phyloP scores from a whole-genome alignment of 2,329 filamentous ascomycete species.

The Talaromyces piceae region DNA sequence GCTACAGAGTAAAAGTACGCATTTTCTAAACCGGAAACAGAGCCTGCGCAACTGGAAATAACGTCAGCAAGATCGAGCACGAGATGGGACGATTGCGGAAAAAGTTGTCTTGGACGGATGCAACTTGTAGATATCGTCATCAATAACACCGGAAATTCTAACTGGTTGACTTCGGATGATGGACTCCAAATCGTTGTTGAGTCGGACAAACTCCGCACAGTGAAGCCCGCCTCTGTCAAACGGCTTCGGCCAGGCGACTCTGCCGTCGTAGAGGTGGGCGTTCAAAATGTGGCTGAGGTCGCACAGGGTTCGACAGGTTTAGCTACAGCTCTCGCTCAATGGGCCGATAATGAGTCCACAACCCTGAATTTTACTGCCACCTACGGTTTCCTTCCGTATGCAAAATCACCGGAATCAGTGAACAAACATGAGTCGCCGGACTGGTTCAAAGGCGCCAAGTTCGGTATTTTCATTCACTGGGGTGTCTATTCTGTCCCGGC shows the following conservation, averaged over 20 bases:
- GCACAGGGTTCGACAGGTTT: constrained; percentile 21
- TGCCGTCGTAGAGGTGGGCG: constrained; percentile 29
- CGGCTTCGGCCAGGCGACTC: constrained; percentile 35
- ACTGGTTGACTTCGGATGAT: constrained; percentile 25
- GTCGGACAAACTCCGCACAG: constrained; percentile 26
- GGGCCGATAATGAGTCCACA: background rate
- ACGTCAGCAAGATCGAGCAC: constrained; percentile 31
- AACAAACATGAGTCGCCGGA: constrained; percentile 39
- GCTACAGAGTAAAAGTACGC: too few species aligned
- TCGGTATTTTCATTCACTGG: constrained; percentile 56
- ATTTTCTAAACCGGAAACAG: too few species aligned
- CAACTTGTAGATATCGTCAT: constrained; percentile 33
- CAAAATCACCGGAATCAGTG: background rate
- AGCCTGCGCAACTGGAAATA: background rate
- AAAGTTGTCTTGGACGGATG: constrained; percentile 21
- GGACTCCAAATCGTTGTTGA: constrained; percentile 28
- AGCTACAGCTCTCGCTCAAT: background rate
- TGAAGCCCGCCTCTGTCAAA: constrained; percentile 29
- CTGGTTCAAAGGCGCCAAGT: constrained; percentile 52
- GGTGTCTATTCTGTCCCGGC: constrained; percentile 50
- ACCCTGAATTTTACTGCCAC: background rate
- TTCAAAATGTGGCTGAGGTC: constrained; percentile 25
- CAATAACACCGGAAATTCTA: constrained; percentile 29
- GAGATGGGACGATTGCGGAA: constrained; percentile 32
- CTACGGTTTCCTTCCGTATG: background rate